phyloP scores from a whole-genome alignment of 129 eudicot species.

The Ambrosia artemisiifolia region DNA sequence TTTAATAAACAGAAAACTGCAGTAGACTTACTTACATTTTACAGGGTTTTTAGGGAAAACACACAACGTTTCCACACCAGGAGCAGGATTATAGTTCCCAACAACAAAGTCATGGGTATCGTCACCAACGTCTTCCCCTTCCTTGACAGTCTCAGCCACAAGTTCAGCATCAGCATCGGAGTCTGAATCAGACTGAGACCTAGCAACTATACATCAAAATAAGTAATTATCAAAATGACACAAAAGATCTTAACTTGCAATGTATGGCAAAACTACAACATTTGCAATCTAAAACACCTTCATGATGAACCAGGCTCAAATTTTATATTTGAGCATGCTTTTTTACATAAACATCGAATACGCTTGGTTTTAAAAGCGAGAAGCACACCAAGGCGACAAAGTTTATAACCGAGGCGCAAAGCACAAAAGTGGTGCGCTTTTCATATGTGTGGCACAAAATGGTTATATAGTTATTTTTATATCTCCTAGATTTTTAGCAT shows the following conservation, averaged over 20 bases:
- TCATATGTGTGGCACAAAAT: too few relatives aligned
- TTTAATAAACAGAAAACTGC: not conserved
- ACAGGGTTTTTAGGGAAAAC: constrained; percentile 82
- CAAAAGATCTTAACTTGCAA: not conserved
- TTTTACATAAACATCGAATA: not conserved
- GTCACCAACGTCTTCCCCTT: constrained; percentile 65
- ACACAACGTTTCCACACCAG: constrained; percentile 80
- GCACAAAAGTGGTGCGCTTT: too few relatives aligned
- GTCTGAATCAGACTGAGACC: constrained; percentile 67
- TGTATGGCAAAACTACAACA: not conserved
- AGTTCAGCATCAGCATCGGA: constrained; percentile 38
- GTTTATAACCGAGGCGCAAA: too few relatives aligned
- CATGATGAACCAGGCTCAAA: not conserved
- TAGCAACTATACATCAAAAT: constrained; percentile 49
- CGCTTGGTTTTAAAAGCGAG: too few relatives aligned
- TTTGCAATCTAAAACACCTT: constrained; percentile 4
- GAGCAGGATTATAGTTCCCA: constrained; percentile 63
- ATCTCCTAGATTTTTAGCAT: too few relatives aligned
- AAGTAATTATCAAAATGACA: not conserved
- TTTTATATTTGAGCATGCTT: not conserved
- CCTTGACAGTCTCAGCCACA: constrained; percentile 48
- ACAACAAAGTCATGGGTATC: constrained; percentile 56
- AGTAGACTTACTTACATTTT: constrained; percentile 43
- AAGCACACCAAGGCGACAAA: too few relatives aligned
- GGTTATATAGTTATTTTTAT: too few relatives aligned